Conservation (phyloP, 2,329 filamentous ascomycete species). For the Venturiaceae sp. region DNA sequence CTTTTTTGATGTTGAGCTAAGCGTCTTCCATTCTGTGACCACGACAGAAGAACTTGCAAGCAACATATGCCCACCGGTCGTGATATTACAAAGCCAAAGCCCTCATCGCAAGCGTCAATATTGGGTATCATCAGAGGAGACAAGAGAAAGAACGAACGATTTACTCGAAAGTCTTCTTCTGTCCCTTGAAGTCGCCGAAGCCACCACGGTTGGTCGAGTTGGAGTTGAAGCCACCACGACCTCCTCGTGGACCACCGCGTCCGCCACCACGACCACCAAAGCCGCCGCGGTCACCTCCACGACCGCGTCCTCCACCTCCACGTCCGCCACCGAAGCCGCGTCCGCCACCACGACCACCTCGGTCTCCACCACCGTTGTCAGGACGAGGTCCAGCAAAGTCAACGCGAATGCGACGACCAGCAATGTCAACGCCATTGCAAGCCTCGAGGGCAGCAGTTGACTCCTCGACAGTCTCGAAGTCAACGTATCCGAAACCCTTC, state of each 20-base stretch:
- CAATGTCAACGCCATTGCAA: conserved; percentile 62
- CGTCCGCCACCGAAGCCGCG: conserved; percentile 24
- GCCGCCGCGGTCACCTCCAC: conserved; percentile 40
- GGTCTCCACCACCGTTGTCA: conserved; percentile 34
- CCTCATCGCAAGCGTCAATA: background rate
- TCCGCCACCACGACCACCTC: conserved; percentile 35
- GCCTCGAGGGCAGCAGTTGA: conserved; percentile 64
- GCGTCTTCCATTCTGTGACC: background rate
- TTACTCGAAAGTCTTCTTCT: conserved; percentile 59
- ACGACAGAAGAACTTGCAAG: background rate
- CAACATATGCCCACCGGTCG: background rate
- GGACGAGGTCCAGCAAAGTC: conserved; percentile 69
- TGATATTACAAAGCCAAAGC: background rate
- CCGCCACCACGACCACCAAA: conserved; percentile 43
- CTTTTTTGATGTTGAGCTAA: background rate
- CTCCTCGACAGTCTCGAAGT: conserved; percentile 73
- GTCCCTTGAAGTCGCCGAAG: conserved; percentile 63
- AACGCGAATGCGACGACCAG: conserved; percentile 66
- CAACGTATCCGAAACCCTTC: conserved; percentile 91
- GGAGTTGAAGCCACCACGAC: conserved; percentile 23
- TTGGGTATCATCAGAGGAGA: background rate
- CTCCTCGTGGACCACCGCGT: conserved; percentile 24
- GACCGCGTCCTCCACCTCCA: conserved; percentile 24
- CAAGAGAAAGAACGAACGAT: background rate
- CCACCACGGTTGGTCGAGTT: conserved; percentile 39